phyloP scores from a whole-genome alignment of 2,329 filamentous ascomycete species.

The Clonostachys chloroleuca region DNA sequence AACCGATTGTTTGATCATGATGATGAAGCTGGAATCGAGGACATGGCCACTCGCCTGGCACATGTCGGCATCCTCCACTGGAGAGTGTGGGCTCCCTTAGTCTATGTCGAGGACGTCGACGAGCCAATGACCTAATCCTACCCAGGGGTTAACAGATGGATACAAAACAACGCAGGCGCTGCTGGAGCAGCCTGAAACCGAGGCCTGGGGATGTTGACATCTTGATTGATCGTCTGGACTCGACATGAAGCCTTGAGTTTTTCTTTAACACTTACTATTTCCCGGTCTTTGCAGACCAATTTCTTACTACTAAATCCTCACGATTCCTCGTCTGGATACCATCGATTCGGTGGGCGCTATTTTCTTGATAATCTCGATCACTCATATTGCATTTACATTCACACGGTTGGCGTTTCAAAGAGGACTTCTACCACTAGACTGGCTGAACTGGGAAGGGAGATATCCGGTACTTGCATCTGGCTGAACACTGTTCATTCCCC shows the following conservation, averaged over 20 bases:
- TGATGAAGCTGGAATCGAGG: conserved; percentile 48
- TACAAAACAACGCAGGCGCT: too few relatives aligned
- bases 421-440: neutral
- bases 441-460: neutral
- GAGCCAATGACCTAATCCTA: conserved; percentile 5
- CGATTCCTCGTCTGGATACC: neutral
- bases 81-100: conserved; percentile 78
- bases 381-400: neutral
- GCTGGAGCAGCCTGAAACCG: conserved; percentile 1
- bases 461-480: too few relatives aligned
- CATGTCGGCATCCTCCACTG: conserved; percentile 86
- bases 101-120: conserved; percentile 51
- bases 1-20: conserved; percentile 22
- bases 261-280: neutral
- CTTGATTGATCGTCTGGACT: too few relatives aligned
- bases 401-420: neutral
- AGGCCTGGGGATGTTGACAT: neutral
- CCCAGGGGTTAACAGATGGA: too few relatives aligned
- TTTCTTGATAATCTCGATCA: neutral
- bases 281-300: neutral
- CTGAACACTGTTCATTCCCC: too few relatives aligned
- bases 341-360: neutral
- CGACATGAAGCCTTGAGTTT: too few relatives aligned
- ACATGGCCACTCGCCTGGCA: conserved; percentile 73
- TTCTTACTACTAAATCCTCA: neutral